Evolutionary conservation across 2,329 filamentous ascomycete species (phyloP).

Genomic region (Colletotrichum graminicola): DNA sequence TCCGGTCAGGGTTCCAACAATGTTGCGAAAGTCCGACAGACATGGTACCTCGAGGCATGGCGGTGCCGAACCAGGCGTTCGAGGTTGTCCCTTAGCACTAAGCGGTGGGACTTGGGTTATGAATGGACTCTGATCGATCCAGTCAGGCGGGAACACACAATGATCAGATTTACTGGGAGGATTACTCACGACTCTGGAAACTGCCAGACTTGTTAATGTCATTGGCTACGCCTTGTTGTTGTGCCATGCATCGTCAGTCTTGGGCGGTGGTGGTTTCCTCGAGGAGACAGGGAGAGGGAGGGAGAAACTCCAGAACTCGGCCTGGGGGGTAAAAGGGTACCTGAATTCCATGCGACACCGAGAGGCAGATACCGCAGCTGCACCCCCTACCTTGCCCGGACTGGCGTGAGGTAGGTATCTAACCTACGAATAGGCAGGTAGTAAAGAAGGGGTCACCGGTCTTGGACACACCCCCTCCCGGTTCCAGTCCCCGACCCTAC

Average conservation of each 20-base stretch:
- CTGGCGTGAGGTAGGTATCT: conserved; percentile 3
- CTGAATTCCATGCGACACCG: conserved; percentile 7
- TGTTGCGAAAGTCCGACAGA: conserved; percentile 24
- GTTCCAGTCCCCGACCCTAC: conserved; percentile 13
- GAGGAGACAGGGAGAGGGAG: neutral
- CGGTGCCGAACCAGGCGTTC: conserved; percentile 1
- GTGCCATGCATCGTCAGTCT: neutral
- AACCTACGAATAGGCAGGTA: neutral
- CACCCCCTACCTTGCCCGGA: neutral
- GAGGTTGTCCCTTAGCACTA: conserved; percentile 2
- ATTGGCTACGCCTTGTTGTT: neutral
- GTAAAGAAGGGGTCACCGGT: conserved; percentile 3
- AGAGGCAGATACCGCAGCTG: neutral
- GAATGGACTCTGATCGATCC: conserved; percentile 5
- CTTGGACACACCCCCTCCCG: conserved; percentile 3
- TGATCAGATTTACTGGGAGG: neutral
- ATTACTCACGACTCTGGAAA: neutral
- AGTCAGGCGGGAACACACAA: neutral
- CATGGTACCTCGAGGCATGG: conserved; percentile 7
- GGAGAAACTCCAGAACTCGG: neutral
- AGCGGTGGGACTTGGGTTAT: neutral
- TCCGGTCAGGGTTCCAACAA: conserved; percentile 14
- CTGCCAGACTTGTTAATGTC: neutral
- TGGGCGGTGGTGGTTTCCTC: neutral
- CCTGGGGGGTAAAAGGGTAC: conserved; percentile 13